Percentiles rank a stretch among this genome's conserved stretches.
phyloP scores from a whole-genome alignment of 1,284 basidiomycete species.

The Fomes fomentarius region DNA sequence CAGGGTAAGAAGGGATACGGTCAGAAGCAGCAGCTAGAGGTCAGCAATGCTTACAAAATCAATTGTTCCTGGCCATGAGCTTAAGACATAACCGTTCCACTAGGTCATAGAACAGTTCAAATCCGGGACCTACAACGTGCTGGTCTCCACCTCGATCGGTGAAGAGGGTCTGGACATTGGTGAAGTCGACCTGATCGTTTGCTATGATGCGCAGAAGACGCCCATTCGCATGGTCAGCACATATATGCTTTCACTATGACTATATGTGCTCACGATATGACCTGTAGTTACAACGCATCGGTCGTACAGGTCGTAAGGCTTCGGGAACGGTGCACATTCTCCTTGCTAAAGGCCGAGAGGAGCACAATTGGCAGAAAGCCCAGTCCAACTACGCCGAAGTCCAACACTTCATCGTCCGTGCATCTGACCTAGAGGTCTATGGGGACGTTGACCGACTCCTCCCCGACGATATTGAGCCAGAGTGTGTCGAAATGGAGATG shows the following conservation, averaged over 20 bases:
- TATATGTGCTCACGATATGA: not conserved
- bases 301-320: conserved; percentile 93
- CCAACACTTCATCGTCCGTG: conserved; percentile 86
- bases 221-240: conserved; percentile 89
- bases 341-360: conserved; percentile 92
- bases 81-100: conserved; percentile 6
- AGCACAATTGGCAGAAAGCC: conserved; percentile 90
- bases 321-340: conserved; percentile 91
- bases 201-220: conserved; percentile 96
- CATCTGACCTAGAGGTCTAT: conserved; percentile 89
- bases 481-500: conserved; percentile 82
- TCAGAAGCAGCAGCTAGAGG: conserved; percentile 92
- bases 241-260: not conserved
- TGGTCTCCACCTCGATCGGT: conserved; percentile 97
- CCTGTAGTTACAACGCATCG: conserved; percentile 89
- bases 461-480: conserved; percentile 78
- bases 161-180: conserved; percentile 99
- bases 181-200: conserved; percentile 96
- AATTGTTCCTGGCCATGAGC: too few relatives aligned
- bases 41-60: too few relatives aligned
- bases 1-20: conserved; percentile 86
- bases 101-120: conserved; percentile 89
- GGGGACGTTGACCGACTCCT: conserved; percentile 89
- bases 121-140: conserved; percentile 84
- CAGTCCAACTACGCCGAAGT: conserved; percentile 89